Percentiles rank a stretch among this genome's conserved stretches.
Evolutionary conservation across 805 yeast genomes (phyloP).

Genomic region (Candida rishiriensis): DNA sequence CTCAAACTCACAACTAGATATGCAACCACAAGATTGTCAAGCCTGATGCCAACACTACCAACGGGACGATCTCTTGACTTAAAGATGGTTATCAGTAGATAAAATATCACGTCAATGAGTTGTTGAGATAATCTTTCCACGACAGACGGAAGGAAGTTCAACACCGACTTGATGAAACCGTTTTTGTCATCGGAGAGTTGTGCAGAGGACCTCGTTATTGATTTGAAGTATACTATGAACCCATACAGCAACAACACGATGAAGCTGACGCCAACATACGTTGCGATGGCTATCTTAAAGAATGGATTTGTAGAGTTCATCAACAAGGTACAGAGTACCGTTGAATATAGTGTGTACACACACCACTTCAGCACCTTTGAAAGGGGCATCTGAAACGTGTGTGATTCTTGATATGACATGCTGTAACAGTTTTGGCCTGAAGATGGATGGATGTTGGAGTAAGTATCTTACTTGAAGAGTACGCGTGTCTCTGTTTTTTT

Average conservation of each 20-base stretch:
- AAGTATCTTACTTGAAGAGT: no score
- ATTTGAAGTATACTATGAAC: slow-evolving; percentile 20
- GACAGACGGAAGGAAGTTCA: slow-evolving; percentile 22
- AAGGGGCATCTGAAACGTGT: slow-evolving; percentile 2
- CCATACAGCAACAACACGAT: slow-evolving; percentile 18
- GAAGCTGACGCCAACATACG: slow-evolving; percentile 22
- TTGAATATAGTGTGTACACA: slow-evolving; percentile 7
- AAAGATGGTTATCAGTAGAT: background rate
- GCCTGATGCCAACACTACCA: background rate
- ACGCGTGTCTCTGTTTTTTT: no score
- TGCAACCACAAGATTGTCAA: slow-evolving; percentile 17
- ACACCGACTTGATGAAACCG: slow-evolving; percentile 15
- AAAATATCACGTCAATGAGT: slow-evolving; percentile 7
- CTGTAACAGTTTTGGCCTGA: no score
- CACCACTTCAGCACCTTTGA: slow-evolving; percentile 14
- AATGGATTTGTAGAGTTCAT: slow-evolving; percentile 22
- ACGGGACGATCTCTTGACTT: no score
- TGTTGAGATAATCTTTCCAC: slow-evolving; percentile 18
- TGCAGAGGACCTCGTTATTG: slow-evolving; percentile 2
- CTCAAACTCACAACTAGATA: slow-evolving; percentile 24
- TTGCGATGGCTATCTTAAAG: slow-evolving; percentile 26
- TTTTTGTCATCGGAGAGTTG: background rate
- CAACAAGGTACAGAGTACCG: slow-evolving; percentile 10
- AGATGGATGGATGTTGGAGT: no score
- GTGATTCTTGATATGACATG: background rate